Conservation (phyloP, 2,329 filamentous ascomycete genomes). For the Pestalotiopsis sp. region DNA sequence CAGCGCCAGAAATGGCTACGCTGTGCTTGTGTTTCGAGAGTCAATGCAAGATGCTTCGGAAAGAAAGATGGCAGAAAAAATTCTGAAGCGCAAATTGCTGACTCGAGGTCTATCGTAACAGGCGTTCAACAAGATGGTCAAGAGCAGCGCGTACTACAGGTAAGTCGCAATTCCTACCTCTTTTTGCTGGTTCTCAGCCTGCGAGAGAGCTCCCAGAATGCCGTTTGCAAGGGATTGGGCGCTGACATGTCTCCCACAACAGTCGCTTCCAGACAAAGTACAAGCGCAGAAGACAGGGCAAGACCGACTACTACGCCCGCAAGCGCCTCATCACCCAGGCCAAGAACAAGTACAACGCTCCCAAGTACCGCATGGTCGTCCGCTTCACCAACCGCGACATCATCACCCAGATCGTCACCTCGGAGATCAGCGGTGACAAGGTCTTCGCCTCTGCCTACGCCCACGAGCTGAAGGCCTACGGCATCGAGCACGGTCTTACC, state of each 20-base stretch:
- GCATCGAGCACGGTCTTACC: conserved; percentile 97
- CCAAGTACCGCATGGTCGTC: conserved; percentile 99
- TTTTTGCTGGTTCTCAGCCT: neutral
- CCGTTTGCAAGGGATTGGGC: neutral
- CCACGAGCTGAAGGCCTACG: conserved; percentile 97
- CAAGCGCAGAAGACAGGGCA: conserved; percentile 92
- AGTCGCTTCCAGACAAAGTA: conserved; percentile 99
- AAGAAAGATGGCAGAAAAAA: conserved; percentile 37
- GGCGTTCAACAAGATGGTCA: conserved; percentile 92
- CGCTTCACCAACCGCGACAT: conserved; percentile 99
- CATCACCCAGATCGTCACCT: conserved; percentile 95
- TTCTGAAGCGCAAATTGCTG: conserved; percentile 99
- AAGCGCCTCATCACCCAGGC: conserved; percentile 99
- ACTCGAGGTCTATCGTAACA: conserved; percentile 73
- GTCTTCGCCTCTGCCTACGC: conserved; percentile 90
- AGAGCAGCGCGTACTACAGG: conserved; percentile 99
- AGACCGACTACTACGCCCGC: conserved; percentile 99
- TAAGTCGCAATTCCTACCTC: conserved; percentile 50
- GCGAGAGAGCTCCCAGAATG: neutral
- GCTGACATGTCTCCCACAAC: conserved; percentile 31
- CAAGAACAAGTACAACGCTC: conserved; percentile 99
- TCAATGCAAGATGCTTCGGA: conserved; percentile 99
- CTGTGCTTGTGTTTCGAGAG: conserved; percentile 51
- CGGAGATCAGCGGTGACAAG: conserved; percentile 98
- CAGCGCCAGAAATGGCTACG: conserved; percentile 32